Evolutionary conservation across 164 flowering plant genomes (phyloP), one percentile per base, ranked within the genome.

Genomic region (Vitis cinerea): DNA sequence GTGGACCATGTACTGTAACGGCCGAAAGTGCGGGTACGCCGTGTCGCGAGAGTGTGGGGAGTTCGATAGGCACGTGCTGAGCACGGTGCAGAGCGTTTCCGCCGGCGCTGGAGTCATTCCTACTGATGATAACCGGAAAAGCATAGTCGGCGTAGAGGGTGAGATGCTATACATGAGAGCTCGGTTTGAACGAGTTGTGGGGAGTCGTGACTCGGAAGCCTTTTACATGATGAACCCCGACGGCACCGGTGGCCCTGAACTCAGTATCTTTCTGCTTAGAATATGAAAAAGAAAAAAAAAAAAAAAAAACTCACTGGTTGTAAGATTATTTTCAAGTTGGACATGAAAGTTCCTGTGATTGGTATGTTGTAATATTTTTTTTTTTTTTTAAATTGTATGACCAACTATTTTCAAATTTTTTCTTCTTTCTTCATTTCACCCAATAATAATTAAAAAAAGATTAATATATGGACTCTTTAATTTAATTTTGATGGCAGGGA

Each of bases 101-200:
- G 89, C 83, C 44, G 99, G 99, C 4, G 98, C 97, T 5, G 99
- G 99, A 1, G 97, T 95, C 55, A 85, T 94, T n/a, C 98, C 99
- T 44, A 85, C 71, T 51, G 85, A 77, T 12, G 81, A 73, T 23
- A 80, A 73, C 4, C 69, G 56, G 65, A 75, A 74, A 27, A 59
- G 56, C 12, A 55, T 53, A 5, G 77, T 47, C 2, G 78, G 29
- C 11, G 44, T 68, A 3, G 89, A 82, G 4, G 96, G 96, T 0
- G 98, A 91, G 85, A 67, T 93, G 76, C 65, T 90, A 67, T 90
- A 85, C 27, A 89, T 91, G 94, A 80, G 97, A 68, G 94, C 93
- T 1, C 72, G 77, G 77, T 91, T 89, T 59, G 97, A 91, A 72
- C 81, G 97, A 70, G 94, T 88, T 1, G 90, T 87, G 10, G 97